A percentile compares a stretch with the other conserved stretches of the same genome.
Conservation (phyloP, 2,329 filamentous ascomycete species). For the Pyricularia pennisetigena region DNA sequence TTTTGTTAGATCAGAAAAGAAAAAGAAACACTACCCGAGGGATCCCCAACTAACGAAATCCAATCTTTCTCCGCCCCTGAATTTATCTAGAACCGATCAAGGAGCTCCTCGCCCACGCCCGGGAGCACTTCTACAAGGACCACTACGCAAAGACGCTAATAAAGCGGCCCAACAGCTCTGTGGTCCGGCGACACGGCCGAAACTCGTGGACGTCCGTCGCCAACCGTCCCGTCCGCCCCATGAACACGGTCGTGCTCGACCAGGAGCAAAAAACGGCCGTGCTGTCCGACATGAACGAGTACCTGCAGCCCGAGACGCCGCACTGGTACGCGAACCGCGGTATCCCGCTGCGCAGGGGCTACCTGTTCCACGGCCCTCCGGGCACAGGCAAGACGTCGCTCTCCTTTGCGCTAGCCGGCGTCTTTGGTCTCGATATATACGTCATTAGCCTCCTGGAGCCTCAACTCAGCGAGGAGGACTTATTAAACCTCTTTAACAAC, state of each 20-base stretch:
- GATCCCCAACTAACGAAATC: background rate
- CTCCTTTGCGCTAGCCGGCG: constrained; percentile 54
- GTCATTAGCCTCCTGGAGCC: constrained; percentile 51
- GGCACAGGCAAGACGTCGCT: constrained; percentile 66
- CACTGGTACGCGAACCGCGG: constrained; percentile 68
- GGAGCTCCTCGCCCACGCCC: constrained; percentile 40
- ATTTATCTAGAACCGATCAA: constrained; percentile 35
- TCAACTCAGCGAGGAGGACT: constrained; percentile 50
- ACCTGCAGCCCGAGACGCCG: constrained; percentile 59
- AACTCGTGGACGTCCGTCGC: constrained; percentile 47
- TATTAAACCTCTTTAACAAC: constrained; percentile 47
- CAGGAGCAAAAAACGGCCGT: constrained; percentile 54
- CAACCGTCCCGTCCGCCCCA: constrained; percentile 56
- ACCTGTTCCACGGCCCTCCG: constrained; percentile 67
- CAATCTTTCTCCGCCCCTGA: background rate
- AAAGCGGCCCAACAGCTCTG: constrained; percentile 39
- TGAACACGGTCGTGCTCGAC: constrained; percentile 68
- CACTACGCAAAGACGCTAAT: constrained; percentile 48
- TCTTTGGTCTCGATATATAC: constrained; percentile 58
- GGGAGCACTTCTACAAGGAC: constrained; percentile 39
- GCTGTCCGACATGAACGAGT: constrained; percentile 66
- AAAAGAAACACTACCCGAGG: background rate
- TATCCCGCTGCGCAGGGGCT: constrained; percentile 67
- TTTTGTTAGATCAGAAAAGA: background rate
- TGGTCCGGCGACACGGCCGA: constrained; percentile 32